These are phyloP conservation scores for Mycena pura DNA, from an alignment of 768 basidiomycete genomes.

Conservation along the genomic window DNA sequence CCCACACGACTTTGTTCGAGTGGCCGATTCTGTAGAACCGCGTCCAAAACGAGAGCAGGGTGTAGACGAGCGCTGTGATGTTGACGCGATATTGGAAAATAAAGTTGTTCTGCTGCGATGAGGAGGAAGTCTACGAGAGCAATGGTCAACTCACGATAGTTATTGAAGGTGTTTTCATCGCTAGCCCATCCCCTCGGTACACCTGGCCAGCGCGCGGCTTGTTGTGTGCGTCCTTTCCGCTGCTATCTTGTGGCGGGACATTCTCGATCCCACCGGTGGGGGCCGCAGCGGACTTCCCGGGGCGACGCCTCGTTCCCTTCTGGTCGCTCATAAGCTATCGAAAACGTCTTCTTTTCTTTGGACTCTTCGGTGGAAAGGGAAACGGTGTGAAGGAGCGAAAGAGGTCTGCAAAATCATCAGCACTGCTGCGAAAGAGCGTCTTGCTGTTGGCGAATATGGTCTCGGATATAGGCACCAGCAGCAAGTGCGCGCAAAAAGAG, in stretches of 20 bases:
- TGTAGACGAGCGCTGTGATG: conserved; percentile 83
- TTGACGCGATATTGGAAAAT: conserved; percentile 80
- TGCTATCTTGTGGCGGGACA: conserved; percentile 1
- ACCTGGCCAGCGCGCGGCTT: conserved; percentile 13
- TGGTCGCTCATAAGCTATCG: not conserved
- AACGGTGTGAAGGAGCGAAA: conserved; percentile 19
- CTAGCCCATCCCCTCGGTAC: not conserved
- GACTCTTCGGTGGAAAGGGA: not conserved
- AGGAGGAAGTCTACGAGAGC: not conserved
- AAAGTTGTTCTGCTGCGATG: conserved; percentile 66
- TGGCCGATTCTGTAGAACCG: conserved; percentile 93
- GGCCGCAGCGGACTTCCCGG: not conserved
- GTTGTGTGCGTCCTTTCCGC: conserved; percentile 2
- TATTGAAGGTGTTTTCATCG: conserved; percentile 39
- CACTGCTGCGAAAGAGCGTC: not conserved
- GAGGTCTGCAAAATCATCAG: conserved; percentile 15
- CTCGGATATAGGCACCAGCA: not conserved
- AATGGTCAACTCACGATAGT: conserved; percentile 53
- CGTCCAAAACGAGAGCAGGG: conserved; percentile 93
- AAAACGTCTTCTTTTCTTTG: not conserved
- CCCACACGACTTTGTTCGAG: conserved; percentile 90
- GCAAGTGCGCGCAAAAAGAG: not conserved
- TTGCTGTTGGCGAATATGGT: not conserved
- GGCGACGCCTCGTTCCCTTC: conserved; percentile 1
- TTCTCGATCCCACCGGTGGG: not conserved